Base-by-base conservation (phyloP, 495 filamentous ascomycete genomes). In the Daldinia loculata region DNA sequence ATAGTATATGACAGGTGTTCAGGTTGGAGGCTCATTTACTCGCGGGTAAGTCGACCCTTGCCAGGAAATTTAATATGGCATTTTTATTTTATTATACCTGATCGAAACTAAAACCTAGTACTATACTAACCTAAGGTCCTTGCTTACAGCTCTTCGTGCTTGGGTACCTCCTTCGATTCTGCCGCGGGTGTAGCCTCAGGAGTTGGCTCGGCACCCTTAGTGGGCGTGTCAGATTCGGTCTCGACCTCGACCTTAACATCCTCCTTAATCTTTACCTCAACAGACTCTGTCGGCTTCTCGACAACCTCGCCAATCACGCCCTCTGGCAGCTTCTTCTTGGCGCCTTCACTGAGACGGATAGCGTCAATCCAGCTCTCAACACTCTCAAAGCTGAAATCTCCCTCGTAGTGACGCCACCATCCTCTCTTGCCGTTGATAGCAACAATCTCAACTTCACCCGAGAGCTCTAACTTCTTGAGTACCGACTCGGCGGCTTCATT, bases 301-400 rank as follows among this genome's bases (percentile, higher is more conserved):
- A 80, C 85, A 29, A 90, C 74, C 61, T 92, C 76, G 8, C 84
- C 86, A 39, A 97, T 79, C 41, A 97, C 69, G 9, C 87, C 89
- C 51, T 90, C 91, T 4, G 95, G 94, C 43, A 98, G 72, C 82
- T 90, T 92, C 77, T 89, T 85, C 84, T 94, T 97, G 22, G 85
- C 77, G 6, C 91, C 91, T 71, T 97, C 96, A 51, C 94, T 93
- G 76, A 99, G 82, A 26, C 91, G 87, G 69, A 98, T 93, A 3
- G 85, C 87, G 77, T 99, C 95, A 67, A 98, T 85, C 94, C 94
- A 98, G 59, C 83, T 81, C 78, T 97, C 93, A 38, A 98, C 80
- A 9, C 84, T 84, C 34, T 84, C 83, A 32, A 85, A 75, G 11
- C 82, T 84, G 66, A 88, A 92, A 24, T 89, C 86, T 4, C 82